Base-by-base conservation (phyloP, 805 yeast genomes). In the baker's yeast (Saccharomyces cerevisiae) region DNA sequence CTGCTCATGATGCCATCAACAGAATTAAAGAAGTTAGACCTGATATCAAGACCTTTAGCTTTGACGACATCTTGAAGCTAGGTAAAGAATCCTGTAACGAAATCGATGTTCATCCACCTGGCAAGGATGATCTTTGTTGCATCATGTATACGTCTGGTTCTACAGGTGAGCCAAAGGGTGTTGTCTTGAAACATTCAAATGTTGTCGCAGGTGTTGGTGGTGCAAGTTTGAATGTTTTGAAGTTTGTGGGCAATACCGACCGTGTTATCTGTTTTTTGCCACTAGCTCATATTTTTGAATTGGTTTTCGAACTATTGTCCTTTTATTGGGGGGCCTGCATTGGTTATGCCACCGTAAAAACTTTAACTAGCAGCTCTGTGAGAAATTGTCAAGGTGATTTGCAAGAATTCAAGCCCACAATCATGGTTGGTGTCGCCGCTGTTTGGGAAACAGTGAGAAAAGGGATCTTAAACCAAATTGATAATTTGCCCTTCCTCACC, bases 391-490 rank as follows among this genome's bases (percentile, higher is more conserved):
- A 80, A 54, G 92, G 97, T 65, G 99, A 94, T 71, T 80, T 94
- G 76, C 80, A 78, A 54, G 87, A 86, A 66, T 87, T 90, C 73
- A 79, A 83, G 70, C 99, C 99, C 55, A 87, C 97, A 4, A 73
- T 91, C 62, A 87, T 94, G 96, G 97, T 90, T 60, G 99, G 97
- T 72, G 99, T 94, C 54, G 97, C 97, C 17, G 96, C 98, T 4
- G 97, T 94, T 52, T 94, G 97, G 96, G 99, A 94, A 76, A 79
- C 86, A 41, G 89, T 94, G 57, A 86, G 91, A 72, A 94, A 94
- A 77, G 99, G 99, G 55, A 86, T 94, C 56, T 57, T 89, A 55
- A 80, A 80, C 53, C 90, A 91, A 74, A 80, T 94, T 60, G 75
- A 77, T 60, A 79, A 82, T 64, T 77, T 78, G 64, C 86, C 96